These are phyloP conservation scores for Citrus maxima DNA, from an alignment of 345 rosid genomes.

Conservation along the genomic window DNA sequence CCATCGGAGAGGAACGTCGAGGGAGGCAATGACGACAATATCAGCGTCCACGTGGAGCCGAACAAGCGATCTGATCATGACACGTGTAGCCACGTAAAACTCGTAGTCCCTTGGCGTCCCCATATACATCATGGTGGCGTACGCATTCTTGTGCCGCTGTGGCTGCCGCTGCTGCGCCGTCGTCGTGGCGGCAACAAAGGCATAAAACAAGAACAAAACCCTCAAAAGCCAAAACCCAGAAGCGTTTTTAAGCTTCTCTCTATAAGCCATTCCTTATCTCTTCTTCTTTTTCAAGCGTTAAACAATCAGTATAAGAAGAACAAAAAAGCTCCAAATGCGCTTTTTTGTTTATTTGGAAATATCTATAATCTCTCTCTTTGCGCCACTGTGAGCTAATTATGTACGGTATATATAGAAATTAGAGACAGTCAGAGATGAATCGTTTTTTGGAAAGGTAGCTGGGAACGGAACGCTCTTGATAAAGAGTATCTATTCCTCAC, in stretches of 20 bases:
- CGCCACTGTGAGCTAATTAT: neutral
- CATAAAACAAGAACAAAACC: slow-evolving; percentile 1
- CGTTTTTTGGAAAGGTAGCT: neutral
- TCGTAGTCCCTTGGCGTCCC: slow-evolving; percentile 98
- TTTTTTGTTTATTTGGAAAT: neutral
- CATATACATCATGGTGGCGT: slow-evolving; percentile 99
- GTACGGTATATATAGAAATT: neutral
- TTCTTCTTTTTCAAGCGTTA: neutral
- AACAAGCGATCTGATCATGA: slow-evolving; percentile 78
- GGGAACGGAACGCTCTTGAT: neutral
- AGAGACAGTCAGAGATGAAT: neutral
- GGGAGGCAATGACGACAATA: slow-evolving; percentile 91
- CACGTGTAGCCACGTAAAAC: slow-evolving; percentile 91
- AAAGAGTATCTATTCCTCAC: no score
- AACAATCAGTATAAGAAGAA: neutral
- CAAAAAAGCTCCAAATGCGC: neutral
- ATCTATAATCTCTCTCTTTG: neutral
- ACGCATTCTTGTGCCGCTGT: slow-evolving; percentile 62
- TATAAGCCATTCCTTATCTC: neutral
- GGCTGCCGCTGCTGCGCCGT: slow-evolving; percentile 21
- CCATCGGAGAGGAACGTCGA: slow-evolving; percentile 89
- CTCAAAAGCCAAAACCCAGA: neutral
- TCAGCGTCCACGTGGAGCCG: slow-evolving; percentile 73
- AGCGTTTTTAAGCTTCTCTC: neutral
- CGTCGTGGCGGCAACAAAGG: neutral